A percentile compares a stretch with the other conserved stretches of the same genome.
phyloP scores from a whole-genome alignment of 164 flowering plant genomes.

The Malania oleifera region DNA sequence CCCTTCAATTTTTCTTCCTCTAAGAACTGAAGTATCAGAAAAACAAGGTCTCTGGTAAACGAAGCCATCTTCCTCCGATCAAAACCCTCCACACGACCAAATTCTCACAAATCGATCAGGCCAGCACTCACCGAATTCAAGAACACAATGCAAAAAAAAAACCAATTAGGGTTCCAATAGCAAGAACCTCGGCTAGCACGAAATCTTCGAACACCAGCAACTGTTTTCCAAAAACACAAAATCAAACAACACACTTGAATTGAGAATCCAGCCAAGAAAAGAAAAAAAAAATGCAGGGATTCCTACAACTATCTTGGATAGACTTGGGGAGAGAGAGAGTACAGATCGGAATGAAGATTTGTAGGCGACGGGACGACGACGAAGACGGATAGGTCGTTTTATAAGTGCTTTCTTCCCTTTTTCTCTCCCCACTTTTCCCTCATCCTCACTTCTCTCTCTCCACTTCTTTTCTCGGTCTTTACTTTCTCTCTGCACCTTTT shows the following conservation, averaged over 20 bases:
- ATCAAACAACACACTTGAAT: too few relatives aligned
- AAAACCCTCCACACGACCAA: slow-evolving; percentile 4
- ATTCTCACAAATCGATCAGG: neutral
- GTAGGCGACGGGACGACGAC: slow-evolving; percentile 7
- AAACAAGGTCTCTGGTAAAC: slow-evolving; percentile 28
- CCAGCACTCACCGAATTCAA: neutral
- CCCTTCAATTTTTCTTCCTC: slow-evolving; percentile 32
- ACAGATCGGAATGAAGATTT: neutral
- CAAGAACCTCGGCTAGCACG: neutral
- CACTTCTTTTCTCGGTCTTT: too few relatives aligned
- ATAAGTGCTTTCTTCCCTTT: neutral
- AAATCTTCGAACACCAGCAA: too few relatives aligned
- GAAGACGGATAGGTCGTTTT: neutral
- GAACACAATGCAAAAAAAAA: neutral
- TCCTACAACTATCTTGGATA: neutral
- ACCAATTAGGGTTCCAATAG: slow-evolving; percentile 10
- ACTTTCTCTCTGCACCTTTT: slow-evolving; percentile 1
- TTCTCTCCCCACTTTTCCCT: neutral
- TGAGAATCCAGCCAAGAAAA: too few relatives aligned
- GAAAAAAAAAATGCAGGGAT: too few relatives aligned
- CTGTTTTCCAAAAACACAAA: too few relatives aligned
- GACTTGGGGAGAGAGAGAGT: neutral
- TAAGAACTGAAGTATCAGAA: slow-evolving; percentile 31
- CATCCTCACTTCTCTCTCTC: too few relatives aligned
- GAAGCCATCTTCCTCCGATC: slow-evolving; percentile 20